Evolutionary conservation across 805 yeast genomes (phyloP).

Genomic region (Starmerella vaccinii): DNA sequence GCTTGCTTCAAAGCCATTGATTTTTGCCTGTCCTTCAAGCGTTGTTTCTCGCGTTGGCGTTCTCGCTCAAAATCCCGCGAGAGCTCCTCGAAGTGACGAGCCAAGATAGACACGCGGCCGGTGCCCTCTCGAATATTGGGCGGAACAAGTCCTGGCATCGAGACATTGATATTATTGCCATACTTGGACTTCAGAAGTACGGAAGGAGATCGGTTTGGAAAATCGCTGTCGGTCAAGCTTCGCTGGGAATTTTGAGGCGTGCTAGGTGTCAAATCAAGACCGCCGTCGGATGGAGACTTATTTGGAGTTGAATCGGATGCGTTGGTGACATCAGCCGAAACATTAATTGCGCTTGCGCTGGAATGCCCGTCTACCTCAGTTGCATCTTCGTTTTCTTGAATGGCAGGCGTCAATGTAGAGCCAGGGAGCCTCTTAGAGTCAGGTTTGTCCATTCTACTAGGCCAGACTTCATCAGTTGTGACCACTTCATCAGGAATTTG

Average conservation of each 20-base stretch:
- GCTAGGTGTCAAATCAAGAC: neutral
- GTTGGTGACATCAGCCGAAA: neutral
- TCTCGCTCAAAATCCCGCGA: constrained; percentile 81
- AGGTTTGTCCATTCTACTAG: neutral
- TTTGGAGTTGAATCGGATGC: neutral
- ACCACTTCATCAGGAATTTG: neutral
- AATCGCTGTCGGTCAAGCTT: neutral
- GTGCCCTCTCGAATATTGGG: constrained; percentile 2
- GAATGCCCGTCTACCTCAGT: neutral
- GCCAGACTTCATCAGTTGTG: neutral
- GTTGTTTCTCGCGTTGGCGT: constrained; percentile 65
- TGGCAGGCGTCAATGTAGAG: neutral
- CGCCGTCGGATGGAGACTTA: too few species aligned
- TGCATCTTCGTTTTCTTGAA: neutral
- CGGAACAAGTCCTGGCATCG: constrained; percentile 43
- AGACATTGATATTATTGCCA: constrained; percentile 22
- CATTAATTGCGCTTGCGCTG: neutral
- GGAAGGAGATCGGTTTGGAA: constrained; percentile 2
- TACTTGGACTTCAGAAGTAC: constrained; percentile 18
- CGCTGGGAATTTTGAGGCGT: neutral
- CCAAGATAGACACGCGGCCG: constrained; percentile 31
- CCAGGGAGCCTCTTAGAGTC: neutral
- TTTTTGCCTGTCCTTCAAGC: constrained; percentile 46
- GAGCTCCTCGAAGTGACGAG: constrained; percentile 64
- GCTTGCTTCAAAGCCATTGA: constrained; percentile 65